A percentile compares a stretch with the other conserved stretches of the same genome.
phyloP scores from a whole-genome alignment of 768 basidiomycete species.

The Agaricus bisporus region DNA sequence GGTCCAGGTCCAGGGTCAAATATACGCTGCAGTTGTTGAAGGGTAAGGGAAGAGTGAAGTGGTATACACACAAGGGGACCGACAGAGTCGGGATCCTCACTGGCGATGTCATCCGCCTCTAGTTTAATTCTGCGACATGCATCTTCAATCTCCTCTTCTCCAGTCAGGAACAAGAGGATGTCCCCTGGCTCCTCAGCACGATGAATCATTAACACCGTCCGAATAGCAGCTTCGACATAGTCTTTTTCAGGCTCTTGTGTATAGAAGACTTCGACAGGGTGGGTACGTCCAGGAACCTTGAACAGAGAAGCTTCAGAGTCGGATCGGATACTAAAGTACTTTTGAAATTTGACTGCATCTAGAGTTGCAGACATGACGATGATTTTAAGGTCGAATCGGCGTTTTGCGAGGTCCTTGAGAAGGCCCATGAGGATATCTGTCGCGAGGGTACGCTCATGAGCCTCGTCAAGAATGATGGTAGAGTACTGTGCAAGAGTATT shows the following conservation, averaged over 20 bases:
- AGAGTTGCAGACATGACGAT: conserved; percentile 99
- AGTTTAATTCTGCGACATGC: conserved; percentile 88
- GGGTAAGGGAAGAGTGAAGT: conserved; percentile 91
- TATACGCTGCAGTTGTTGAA: conserved; percentile 92
- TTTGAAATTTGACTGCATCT: conserved; percentile 94
- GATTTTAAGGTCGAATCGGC: conserved; percentile 86
- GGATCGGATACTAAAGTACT: conserved; percentile 67
- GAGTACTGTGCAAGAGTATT: conserved; percentile 84
- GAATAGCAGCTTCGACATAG: conserved; percentile 95
- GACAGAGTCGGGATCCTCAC: conserved; percentile 64
- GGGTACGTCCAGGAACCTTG: conserved; percentile 89
- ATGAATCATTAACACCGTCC: conserved; percentile 96
- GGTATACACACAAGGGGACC: conserved; percentile 90
- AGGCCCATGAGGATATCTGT: conserved; percentile 99
- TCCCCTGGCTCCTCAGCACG: conserved; percentile 92
- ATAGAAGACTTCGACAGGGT: conserved; percentile 95
- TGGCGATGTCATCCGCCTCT: conserved; percentile 79
- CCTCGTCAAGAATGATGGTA: conserved; percentile 98
- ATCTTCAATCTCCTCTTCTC: conserved; percentile 98
- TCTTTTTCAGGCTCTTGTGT: conserved; percentile 91
- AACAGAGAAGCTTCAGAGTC: conserved; percentile 65
- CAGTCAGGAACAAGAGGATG: conserved; percentile 90
- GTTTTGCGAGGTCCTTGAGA: conserved; percentile 76
- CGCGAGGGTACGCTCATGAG: conserved; percentile 95
- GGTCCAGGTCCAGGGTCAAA: conserved; percentile 83